A percentile compares a stretch with the other conserved stretches of the same genome.
These are phyloP conservation scores for Hymenoscyphus repandus DNA, from an alignment of 2,329 filamentous ascomycete species.

Conservation along the genomic window DNA sequence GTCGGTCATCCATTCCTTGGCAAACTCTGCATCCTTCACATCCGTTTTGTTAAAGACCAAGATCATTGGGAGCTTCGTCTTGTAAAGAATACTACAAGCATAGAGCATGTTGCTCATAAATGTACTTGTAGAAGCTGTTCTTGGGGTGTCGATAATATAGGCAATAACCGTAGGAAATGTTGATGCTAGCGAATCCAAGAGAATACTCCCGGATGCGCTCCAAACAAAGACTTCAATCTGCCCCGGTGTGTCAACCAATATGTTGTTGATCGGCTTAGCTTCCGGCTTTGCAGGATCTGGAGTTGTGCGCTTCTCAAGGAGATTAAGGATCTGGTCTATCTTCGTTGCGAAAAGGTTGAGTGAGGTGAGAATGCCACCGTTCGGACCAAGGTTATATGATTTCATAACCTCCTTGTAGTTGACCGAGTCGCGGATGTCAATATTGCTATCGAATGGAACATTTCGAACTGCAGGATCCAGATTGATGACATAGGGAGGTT, in stretches of 20 bases:
- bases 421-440: conserved; percentile 97
- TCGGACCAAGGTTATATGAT: conserved; percentile 95
- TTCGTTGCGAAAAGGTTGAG: conserved; percentile 97
- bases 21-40: conserved; percentile 83
- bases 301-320: conserved; percentile 82
- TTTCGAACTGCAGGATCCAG: conserved; percentile 91
- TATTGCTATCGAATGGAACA: conserved; percentile 93
- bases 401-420: conserved; percentile 99
- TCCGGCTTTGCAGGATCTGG: conserved; percentile 56
- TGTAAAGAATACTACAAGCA: conserved; percentile 97
- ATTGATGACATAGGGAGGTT: conserved; percentile 91
- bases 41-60: conserved; percentile 99
- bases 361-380: conserved; percentile 92
- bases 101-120: conserved; percentile 99
- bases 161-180: conserved; percentile 96
- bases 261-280: conserved; percentile 66
- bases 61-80: conserved; percentile 97
- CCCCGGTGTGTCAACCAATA: conserved; percentile 90
- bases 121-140: conserved; percentile 86
- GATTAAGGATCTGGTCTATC: conserved; percentile 85
- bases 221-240: conserved; percentile 99
- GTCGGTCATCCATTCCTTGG: conserved; percentile 99
- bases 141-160: conserved; percentile 94
- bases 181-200: conserved; percentile 86
- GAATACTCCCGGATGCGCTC: conserved; percentile 90